Base-by-base conservation (phyloP, 768 basidiomycete species). In the Russula virescens region DNA sequence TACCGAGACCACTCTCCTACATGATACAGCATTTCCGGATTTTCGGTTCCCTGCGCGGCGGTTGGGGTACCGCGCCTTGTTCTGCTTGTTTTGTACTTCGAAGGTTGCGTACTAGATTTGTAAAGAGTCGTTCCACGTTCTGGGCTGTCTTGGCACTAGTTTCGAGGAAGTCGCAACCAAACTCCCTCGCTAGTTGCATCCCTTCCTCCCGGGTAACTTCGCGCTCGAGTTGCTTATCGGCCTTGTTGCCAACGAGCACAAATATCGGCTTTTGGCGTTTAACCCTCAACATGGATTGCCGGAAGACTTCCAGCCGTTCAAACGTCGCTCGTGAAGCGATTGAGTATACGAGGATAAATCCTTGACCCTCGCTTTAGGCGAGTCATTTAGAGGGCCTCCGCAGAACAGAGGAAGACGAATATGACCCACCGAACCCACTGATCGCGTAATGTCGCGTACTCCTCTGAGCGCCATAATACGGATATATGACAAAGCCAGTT, bases 301-400 rank as follows among this genome's bases (percentile, higher is more conserved):
- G 85, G 76, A 94, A 94, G 69, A 89, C 85, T 70, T 94, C 89
- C 62, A 95, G 84, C 5, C 92, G 87, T 69, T 94, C 88, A 67
- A 94, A 98, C 21, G 91, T 93, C 63, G 87, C 84, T 72, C 92
- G 84, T n/a, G 93, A 94, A 60, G 92, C 90, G 73, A 98, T 95
- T 47, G 94, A 96, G 76, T 97, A 98, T 62, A 97, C 94, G 51
- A 98, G 83, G 68, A 98, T 89, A 74, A 98, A 96, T n/a, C 94
- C 94, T 78, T 96, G 94, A 65, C 95, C 95, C 75, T 98, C 94
- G 31, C 94, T 96, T 71, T 25, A 58, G 46, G 45, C 55, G 60
- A 38, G 58, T 68, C 28, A 63, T 63, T 51, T 19, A 31, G 55
- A 52, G 49, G 40, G 50, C 57, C 61, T 48, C 31, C 56, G 46